Conservation (phyloP, 2,329 filamentous ascomycete species). For the Rhytidhysteron rufulum region DNA sequence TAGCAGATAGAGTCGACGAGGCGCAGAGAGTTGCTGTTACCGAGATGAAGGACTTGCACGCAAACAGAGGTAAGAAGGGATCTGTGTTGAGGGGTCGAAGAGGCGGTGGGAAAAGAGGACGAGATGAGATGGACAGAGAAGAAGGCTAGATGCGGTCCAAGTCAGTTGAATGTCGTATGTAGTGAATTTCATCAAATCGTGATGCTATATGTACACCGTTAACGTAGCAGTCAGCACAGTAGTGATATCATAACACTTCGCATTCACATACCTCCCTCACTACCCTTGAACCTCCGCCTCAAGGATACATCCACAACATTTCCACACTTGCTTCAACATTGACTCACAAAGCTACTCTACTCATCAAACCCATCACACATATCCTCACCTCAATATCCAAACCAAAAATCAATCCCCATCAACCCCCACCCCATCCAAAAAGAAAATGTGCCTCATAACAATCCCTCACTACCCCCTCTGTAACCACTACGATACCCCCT, state of each 20-base stretch:
- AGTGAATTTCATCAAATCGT: too few species aligned
- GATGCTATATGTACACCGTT: too few species aligned
- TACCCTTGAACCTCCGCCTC: too few species aligned
- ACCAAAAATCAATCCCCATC: background rate
- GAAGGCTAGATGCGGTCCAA: slow-evolving; percentile 67
- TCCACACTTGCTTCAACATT: too few species aligned
- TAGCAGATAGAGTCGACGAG: slow-evolving; percentile 73
- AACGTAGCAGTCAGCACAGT: too few species aligned
- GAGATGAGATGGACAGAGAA: slow-evolving; percentile 71
- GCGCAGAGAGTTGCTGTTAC: slow-evolving; percentile 75
- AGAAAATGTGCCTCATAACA: background rate
- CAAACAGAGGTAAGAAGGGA: slow-evolving; percentile 56
- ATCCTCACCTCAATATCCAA: too few species aligned
- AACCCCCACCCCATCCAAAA: background rate
- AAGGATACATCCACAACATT: too few species aligned
- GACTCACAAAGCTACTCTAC: too few species aligned
- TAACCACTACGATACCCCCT: background rate
- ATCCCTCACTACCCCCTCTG: background rate
- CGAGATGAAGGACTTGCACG: slow-evolving; percentile 77
- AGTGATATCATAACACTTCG: too few species aligned
- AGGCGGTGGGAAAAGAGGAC: slow-evolving; percentile 48
- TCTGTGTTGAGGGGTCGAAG: slow-evolving; percentile 49
- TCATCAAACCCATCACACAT: too few species aligned
- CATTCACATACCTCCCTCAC: too few species aligned
- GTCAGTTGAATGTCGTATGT: too few species aligned